Percentiles rank a stretch among this genome's conserved stretches.
These are phyloP conservation scores for Cercis canadensis DNA, from an alignment of 306 rosid genomes.

Conservation along the genomic window DNA sequence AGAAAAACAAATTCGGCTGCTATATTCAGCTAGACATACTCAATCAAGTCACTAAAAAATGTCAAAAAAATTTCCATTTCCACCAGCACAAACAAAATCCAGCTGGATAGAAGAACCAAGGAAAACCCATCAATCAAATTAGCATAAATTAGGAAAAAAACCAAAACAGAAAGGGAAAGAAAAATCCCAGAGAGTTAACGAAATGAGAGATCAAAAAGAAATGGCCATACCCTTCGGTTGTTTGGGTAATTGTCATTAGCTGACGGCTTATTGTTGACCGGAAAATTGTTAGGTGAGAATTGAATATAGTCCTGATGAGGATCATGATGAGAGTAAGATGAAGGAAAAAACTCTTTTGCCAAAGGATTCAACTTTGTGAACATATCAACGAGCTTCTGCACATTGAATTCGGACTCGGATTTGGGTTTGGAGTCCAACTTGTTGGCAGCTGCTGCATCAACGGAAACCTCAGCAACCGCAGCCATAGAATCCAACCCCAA, in stretches of 20 bases:
- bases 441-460: slow-evolving; percentile 70
- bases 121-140: slow-evolving; percentile 29
- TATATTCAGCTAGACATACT: slow-evolving; percentile 11
- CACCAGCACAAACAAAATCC: slow-evolving; percentile 14
- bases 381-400: slow-evolving; percentile 89
- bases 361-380: slow-evolving; percentile 91
- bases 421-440: slow-evolving; percentile 69
- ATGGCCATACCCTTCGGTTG: slow-evolving; percentile 74
- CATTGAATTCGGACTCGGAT: slow-evolving; percentile 75
- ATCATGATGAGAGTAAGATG: slow-evolving; percentile 62
- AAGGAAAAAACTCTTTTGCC: slow-evolving; percentile 91
- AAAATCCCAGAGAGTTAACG: not conserved
- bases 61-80: not conserved
- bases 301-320: slow-evolving; percentile 51
- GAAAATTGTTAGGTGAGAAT: slow-evolving; percentile 53
- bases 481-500: slow-evolving; percentile 71
- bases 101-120: not conserved
- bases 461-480: slow-evolving; percentile 82
- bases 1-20: not conserved
- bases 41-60: not conserved
- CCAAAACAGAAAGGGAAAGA: not conserved
- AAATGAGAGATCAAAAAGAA: slow-evolving; percentile 46
- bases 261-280: slow-evolving; percentile 55
- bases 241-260: slow-evolving; percentile 55
- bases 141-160: not conserved